A percentile compares a stretch with the other conserved stretches of the same genome.
Conservation (phyloP, 2,329 filamentous ascomycete genomes). For the Corinectria fuckeliana region DNA sequence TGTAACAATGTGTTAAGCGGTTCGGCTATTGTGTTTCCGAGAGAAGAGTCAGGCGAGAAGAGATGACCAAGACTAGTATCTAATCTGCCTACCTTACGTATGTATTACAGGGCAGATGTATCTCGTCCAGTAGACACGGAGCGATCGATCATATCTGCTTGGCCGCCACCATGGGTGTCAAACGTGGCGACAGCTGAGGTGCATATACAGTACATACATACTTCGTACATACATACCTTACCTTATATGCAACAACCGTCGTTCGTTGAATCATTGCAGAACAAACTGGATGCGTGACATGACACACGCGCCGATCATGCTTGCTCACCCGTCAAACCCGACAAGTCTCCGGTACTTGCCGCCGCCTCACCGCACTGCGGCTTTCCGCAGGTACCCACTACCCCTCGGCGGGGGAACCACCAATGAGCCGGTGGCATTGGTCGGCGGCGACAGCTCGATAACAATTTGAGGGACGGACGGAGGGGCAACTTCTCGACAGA, state of each 20-base stretch:
- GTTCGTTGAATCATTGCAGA: background rate
- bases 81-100: too few species aligned
- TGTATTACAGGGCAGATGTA: too few species aligned
- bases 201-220: background rate
- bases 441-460: conserved; percentile 11
- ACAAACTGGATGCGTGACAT: conserved; percentile 16
- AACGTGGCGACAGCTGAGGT: background rate
- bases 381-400: conserved; percentile 12
- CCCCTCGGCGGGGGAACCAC: conserved; percentile 9
- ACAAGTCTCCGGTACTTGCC: conserved; percentile 10
- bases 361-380: background rate
- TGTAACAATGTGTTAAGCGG: background rate
- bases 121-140: too few species aligned
- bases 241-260: background rate
- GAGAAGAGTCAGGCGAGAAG: background rate
- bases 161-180: background rate
- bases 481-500: conserved; percentile 25
- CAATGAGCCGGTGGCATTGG: conserved; percentile 10
- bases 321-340: background rate
- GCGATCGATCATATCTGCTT: too few species aligned
- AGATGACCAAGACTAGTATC: too few species aligned
- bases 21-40: background rate
- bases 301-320: conserved; percentile 4
- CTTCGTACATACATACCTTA: background rate
- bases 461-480: conserved; percentile 15